Evolutionary conservation across 2,329 filamentous ascomycete species (phyloP).

Genomic region (Teratosphaeria zuluensis): DNA sequence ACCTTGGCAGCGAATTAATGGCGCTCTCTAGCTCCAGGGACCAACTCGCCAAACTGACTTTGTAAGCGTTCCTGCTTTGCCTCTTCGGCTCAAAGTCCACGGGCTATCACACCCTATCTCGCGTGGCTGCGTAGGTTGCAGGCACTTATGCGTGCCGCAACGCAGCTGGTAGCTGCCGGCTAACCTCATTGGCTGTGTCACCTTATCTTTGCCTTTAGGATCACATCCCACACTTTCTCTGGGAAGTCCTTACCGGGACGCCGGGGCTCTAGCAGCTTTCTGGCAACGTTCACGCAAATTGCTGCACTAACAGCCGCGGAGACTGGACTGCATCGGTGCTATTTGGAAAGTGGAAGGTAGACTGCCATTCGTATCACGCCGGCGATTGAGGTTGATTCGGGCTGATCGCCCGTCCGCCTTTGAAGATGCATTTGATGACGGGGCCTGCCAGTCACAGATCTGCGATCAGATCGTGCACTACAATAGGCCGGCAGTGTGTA

Average conservation of each 20-base stretch:
- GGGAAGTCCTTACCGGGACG: neutral
- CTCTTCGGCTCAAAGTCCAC: neutral
- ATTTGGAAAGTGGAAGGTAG: neutral
- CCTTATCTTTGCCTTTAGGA: neutral
- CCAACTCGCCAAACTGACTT: no score
- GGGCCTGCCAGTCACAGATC: no score
- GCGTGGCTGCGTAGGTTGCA: neutral
- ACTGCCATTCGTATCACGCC: neutral
- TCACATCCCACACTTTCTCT: neutral
- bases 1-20: no score
- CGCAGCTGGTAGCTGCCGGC: neutral
- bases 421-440: neutral
- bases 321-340: neutral
- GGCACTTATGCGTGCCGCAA: neutral
- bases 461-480: no score
- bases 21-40: no score
- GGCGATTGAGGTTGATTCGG: neutral
- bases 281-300: neutral
- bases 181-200: neutral
- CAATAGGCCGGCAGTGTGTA: no score
- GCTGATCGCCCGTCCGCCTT: neutral
- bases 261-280: neutral
- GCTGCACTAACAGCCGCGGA: neutral
- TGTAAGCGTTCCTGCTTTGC: no score
- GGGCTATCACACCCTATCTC: neutral